Evolutionary conservation across 1,284 basidiomycete species (phyloP).

Genomic region (Taiwanofungus camphoratus): DNA sequence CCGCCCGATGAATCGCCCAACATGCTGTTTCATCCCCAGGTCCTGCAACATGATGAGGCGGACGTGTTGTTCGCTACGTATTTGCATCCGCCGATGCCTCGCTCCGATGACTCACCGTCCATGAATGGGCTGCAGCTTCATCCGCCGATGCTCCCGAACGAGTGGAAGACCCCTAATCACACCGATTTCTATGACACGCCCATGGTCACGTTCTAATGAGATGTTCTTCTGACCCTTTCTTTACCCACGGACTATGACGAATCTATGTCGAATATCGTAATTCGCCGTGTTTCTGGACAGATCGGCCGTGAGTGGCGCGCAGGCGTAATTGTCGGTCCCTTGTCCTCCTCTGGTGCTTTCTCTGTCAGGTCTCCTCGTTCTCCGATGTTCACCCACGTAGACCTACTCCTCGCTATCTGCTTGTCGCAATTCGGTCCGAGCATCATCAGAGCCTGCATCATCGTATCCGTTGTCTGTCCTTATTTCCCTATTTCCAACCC

Average conservation of each 20-base stretch:
- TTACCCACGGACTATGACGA: constrained; percentile 3
- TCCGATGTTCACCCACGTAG: constrained; percentile 18
- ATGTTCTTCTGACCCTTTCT: constrained; percentile 9
- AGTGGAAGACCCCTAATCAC: constrained; percentile 26
- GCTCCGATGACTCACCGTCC: constrained; percentile 33
- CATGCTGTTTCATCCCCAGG: constrained; percentile 46
- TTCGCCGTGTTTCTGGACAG: constrained; percentile 2
- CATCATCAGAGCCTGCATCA: constrained; percentile 16
- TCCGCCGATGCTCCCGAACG: constrained; percentile 34
- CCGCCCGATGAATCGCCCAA: constrained; percentile 41
- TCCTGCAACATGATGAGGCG: constrained; percentile 29
- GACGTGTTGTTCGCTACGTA: constrained; percentile 50
- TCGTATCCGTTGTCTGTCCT: constrained; percentile 11
- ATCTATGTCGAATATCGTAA: neutral
- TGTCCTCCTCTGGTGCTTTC: constrained; percentile 8
- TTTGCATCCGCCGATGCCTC: constrained; percentile 52
- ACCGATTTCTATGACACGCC: constrained; percentile 25
- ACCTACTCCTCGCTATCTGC: constrained; percentile 7
- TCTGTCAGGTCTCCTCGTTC: constrained; percentile 9
- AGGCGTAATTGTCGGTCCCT: neutral
- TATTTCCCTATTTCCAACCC: constrained; percentile 3
- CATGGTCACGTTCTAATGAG: constrained; percentile 25
- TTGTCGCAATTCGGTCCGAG: constrained; percentile 10
- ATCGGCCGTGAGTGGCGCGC: constrained; percentile 3
- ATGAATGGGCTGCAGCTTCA: constrained; percentile 33